A percentile compares a stretch with the other conserved stretches of the same genome.
phyloP scores from a whole-genome alignment of 2,329 filamentous ascomycete genomes.

The Ophiocordyceps camponoti-rufipedis region DNA sequence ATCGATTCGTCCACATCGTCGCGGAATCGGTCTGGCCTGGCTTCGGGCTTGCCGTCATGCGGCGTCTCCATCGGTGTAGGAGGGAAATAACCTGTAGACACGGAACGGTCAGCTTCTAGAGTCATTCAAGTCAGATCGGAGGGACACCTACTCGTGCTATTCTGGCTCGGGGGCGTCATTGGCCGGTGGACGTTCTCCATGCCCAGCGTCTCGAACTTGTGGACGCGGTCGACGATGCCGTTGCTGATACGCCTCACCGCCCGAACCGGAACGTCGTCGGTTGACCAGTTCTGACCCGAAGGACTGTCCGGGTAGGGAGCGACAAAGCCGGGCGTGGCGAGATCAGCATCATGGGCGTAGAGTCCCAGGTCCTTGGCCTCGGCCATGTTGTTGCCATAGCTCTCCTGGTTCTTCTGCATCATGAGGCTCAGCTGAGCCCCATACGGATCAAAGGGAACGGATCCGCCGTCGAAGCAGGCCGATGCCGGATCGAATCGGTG shows the following conservation, averaged over 20 bases:
- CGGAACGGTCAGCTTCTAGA: background rate
- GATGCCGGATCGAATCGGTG: constrained; percentile 31
- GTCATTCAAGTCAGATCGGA: background rate
- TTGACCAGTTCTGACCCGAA: constrained; percentile 27
- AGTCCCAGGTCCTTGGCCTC: constrained; percentile 29
- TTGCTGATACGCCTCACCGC: constrained; percentile 34
- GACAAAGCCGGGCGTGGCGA: constrained; percentile 31
- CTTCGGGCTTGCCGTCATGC: constrained; percentile 26
- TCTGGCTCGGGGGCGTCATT: constrained; percentile 43
- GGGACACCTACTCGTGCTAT: constrained; percentile 33
- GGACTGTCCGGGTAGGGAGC: constrained; percentile 27
- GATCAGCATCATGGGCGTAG: constrained; percentile 24
- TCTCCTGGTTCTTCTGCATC: constrained; percentile 27
- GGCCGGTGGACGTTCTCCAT: constrained; percentile 30
- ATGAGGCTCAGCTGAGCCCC: constrained; percentile 23
- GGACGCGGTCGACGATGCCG: constrained; percentile 40
- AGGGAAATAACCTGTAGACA: constrained; percentile 37
- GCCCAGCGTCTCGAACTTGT: constrained; percentile 37
- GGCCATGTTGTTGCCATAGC: constrained; percentile 21
- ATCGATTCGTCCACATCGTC: constrained; percentile 47
- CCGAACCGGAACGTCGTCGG: constrained; percentile 27
- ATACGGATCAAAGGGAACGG: constrained; percentile 29
- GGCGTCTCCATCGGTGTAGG: constrained; percentile 52
- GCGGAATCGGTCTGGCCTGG: constrained; percentile 30
- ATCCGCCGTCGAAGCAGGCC: constrained; percentile 21